phyloP scores from a whole-genome alignment of 2,329 filamentous ascomycete species.

The Ophiocordyceps camponoti-saundersi region DNA sequence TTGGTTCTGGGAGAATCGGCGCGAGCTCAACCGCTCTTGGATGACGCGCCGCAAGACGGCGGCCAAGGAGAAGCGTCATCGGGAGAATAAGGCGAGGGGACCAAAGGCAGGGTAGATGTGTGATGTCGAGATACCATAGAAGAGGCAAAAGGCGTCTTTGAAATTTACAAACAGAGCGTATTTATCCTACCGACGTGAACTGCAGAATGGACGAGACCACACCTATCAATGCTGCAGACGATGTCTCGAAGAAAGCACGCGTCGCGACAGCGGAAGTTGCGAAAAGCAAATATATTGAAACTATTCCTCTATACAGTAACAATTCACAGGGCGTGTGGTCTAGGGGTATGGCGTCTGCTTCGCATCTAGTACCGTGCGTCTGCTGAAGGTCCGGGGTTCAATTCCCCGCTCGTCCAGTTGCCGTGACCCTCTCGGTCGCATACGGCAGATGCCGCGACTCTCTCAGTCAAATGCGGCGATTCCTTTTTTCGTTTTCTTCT shows the following conservation, averaged over 20 bases:
- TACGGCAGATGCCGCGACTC: neutral
- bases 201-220: neutral
- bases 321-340: slow-evolving; percentile 7
- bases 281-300: neutral
- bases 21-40: slow-evolving; percentile 49
- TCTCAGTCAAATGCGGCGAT: neutral
- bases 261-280: neutral
- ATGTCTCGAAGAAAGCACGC: neutral
- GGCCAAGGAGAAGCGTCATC: slow-evolving; percentile 49
- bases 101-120: slow-evolving; percentile 16
- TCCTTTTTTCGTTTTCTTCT: neutral
- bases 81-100: slow-evolving; percentile 42
- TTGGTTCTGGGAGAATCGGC: slow-evolving; percentile 52
- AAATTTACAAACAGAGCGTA: neutral
- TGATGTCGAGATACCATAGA: neutral
- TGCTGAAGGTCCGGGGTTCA: slow-evolving; percentile 10
- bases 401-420: slow-evolving; percentile 9
- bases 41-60: slow-evolving; percentile 45
- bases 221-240: neutral
- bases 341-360: slow-evolving; percentile 10
- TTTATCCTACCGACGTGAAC: slow-evolving; percentile 1
- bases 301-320: no score
- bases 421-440: neutral
- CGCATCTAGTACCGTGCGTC: slow-evolving; percentile 5
- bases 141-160: neutral